phyloP scores from a whole-genome alignment of 129 eudicot species.

The Apium graveolens region DNA sequence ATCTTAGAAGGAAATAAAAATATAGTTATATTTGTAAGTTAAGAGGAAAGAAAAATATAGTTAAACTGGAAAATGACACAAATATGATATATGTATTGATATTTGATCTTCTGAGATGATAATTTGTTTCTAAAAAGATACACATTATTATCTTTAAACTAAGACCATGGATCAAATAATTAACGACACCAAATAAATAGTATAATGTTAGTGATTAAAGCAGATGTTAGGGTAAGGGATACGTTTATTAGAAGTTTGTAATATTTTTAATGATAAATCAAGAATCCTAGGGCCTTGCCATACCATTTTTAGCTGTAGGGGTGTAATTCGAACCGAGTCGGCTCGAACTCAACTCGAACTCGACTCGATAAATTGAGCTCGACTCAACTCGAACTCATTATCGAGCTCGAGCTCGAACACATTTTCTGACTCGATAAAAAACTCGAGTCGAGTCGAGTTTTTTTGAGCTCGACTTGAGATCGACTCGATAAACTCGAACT shows the following conservation, averaged over 20 bases:
- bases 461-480: too few species aligned
- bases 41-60: neutral
- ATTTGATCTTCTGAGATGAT: neutral
- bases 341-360: too few species aligned
- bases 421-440: too few species aligned
- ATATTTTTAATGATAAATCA: too few species aligned
- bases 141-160: neutral
- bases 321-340: too few species aligned
- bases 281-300: neutral
- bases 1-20: too few species aligned
- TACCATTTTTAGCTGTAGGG: conserved; percentile 90
- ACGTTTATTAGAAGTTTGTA: neutral
- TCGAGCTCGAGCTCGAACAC: too few species aligned
- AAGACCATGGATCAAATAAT: neutral
- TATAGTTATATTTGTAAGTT: too few species aligned
- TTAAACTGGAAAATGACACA: neutral
- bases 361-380: too few species aligned
- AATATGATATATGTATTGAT: neutral
- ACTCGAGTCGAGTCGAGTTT: too few species aligned
- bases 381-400: too few species aligned
- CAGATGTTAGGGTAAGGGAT: neutral
- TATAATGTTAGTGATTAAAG: neutral
- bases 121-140: neutral
- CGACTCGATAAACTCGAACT: too few species aligned
- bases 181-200: neutral